Base-by-base conservation (phyloP, 2,329 filamentous ascomycete species). In the Claviceps sp. region DNA sequence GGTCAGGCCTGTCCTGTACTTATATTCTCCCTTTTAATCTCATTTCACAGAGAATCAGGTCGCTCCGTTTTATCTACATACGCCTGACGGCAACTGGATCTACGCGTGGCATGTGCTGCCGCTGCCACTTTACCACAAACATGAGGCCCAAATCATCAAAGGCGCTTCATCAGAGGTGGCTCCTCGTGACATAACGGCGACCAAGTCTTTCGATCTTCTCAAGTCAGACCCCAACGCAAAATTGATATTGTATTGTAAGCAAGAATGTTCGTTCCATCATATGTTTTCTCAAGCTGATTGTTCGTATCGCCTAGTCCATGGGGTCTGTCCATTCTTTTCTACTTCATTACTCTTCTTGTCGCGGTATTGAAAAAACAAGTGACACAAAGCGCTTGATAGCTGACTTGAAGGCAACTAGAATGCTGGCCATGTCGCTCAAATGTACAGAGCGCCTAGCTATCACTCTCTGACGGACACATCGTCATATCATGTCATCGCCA, bases 21-120 rank as follows among this genome's bases (percentile, higher is more conserved):
- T 6, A 11, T 42, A 18, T 2, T 42, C 40, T 20, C 5, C 24
- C 14, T 50, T 36, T 18, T 6, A 4, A 4, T 2, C 18, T 50
- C 24, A 11, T 11, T 16, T 7, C 3, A 26, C 59, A 91, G 87
- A 81, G 63, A 89, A 89, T 59, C 91, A 97, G 69, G 85, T 95
- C 2, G 89, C 88, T 5, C 87, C 91, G 0, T 96, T 97, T 65
- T 81, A 79, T 47, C 69, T 97, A 40, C 70, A 69, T 4, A 93
- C 89, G 0, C 72, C 80, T 1, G 90, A 96, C 64, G 80, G 82
- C 41, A 84, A 90, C 65, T 80, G 73, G 2, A 70, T 97, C 18
- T 94, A 93, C 63, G 87, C 86, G 26, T 97, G 91, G 91, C 91
- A 96, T 62, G 77, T 97, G 51, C 71, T 96, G 48, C 91, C 91